Base-by-base conservation (phyloP, 2,329 filamentous ascomycete species). In the Venturia oleaginea region DNA sequence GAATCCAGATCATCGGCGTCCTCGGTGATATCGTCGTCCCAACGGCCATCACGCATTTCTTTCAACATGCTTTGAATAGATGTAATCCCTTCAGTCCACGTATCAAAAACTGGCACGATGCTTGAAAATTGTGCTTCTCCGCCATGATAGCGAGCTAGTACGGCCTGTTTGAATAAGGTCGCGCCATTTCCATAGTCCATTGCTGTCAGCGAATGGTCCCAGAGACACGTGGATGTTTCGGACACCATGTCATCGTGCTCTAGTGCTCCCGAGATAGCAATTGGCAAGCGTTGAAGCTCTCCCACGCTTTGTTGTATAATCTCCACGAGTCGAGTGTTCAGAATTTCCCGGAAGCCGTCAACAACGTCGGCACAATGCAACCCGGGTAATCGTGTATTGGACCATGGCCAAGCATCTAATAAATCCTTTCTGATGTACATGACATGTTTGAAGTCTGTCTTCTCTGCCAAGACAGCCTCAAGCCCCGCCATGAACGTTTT, bases 1-100 rank as follows among this genome's bases (percentile, higher is more conserved):
- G 81, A 80, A 67, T 90, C 86, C 24, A 89, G 83, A 15, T 78
- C 76, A 61, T 88, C 85, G 61, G 91, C 88, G 32, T 78, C 74
- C 59, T 88, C 85, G 65, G 79, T 77, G 34, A 86, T 81, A 66
- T 90, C 88, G 64, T 90, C 87, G 67, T 92, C 88, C 89, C 90
- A 92, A 64, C 85, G 83, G 68, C 87, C 85, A 59, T 83, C 83
- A 66, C 80, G 84, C 69, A 94, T 82, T 65, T 84, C 80, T 48
- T 86, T 84, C 8, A 92, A 82, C 3, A 87, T 80, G 22, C 79
- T 78, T 54, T 81, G 82, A 17, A 89, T 83, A 62, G 86, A 84
- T 66, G 87, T 83, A n/a, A 95, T 84, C 5, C 87, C 83, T n/a
- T 80, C 79, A 57, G 86, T 83, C 92, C 92, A 97, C 1, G 81